Evolutionary conservation across 805 yeast genomes (phyloP).

Genomic region (Wickerhamomyces pijperi): DNA sequence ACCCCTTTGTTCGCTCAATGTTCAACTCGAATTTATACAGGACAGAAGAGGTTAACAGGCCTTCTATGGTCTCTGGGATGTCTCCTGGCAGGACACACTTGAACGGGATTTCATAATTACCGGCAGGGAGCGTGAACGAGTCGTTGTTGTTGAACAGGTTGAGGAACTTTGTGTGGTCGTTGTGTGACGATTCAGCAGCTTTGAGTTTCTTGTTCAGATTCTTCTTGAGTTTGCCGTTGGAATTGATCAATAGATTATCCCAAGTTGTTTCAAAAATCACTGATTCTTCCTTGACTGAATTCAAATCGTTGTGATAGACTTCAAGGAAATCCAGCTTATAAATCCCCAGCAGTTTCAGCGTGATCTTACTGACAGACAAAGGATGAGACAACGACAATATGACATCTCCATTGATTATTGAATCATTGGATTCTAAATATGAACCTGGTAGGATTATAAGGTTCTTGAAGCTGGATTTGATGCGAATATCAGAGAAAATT

Average conservation of each 20-base stretch:
- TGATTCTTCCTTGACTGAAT: conserved; percentile 38
- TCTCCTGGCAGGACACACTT: conserved; percentile 72
- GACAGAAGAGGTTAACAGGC: conserved; percentile 67
- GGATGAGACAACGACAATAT: conserved; percentile 65
- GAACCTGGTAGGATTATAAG: conserved; percentile 69
- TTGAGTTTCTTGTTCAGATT: conserved; percentile 2
- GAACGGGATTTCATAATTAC: conserved; percentile 84
- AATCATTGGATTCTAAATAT: conserved; percentile 65
- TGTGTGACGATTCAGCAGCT: background rate
- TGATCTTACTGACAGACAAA: conserved; percentile 45
- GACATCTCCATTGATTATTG: conserved; percentile 62
- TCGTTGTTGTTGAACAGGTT: background rate
- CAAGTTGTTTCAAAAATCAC: conserved; percentile 61
- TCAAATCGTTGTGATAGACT: conserved; percentile 29
- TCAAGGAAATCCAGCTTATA: conserved; percentile 49
- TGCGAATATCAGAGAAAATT: conserved; percentile 8
- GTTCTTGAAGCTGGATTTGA: conserved; percentile 35
- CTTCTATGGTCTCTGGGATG: conserved; percentile 77
- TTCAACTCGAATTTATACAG: conserved; percentile 63
- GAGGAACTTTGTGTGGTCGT: background rate
- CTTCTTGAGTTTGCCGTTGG: conserved; percentile 20
- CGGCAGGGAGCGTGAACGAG: conserved; percentile 39
- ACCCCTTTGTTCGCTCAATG: conserved; percentile 51
- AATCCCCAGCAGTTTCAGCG: conserved; percentile 51
- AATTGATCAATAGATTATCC: conserved; percentile 39